Evolutionary conservation across 2,329 filamentous ascomycete species (phyloP).

Genomic region (Metarhizium guizhouense): DNA sequence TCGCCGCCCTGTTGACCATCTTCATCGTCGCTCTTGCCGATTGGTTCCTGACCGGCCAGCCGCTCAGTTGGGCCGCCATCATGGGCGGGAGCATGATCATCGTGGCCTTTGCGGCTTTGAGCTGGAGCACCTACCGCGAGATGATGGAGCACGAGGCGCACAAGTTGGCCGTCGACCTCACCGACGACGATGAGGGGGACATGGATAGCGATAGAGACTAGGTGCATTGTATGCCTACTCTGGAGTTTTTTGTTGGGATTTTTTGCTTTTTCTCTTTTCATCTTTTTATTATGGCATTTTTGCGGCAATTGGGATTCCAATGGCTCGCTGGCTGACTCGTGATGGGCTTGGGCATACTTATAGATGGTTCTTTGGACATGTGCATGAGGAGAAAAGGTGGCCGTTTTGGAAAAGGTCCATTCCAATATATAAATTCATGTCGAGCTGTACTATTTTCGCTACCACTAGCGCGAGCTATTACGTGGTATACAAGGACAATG

Average conservation of each 20-base stretch:
- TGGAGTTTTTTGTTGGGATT: conserved; percentile 36
- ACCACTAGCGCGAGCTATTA: no score
- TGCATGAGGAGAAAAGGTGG: no score
- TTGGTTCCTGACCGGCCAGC: conserved; percentile 73
- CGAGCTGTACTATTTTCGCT: no score
- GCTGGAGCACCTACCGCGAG: conserved; percentile 87
- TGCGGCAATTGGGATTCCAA: no score
- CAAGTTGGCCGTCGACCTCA: conserved; percentile 36
- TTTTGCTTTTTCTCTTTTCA: no score
- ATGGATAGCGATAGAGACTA: conserved; percentile 5
- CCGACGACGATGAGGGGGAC: conserved; percentile 38
- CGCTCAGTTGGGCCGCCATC: conserved; percentile 66
- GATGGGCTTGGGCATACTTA: no score
- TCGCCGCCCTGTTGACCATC: conserved; percentile 89
- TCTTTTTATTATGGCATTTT: no score
- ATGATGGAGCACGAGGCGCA: conserved; percentile 75
- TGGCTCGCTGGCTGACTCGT: no score
- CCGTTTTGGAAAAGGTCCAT: no score
- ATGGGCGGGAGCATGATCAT: conserved; percentile 82
- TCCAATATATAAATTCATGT: no score
- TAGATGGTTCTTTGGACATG: no score
- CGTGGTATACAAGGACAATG: no score
- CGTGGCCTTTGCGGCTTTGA: conserved; percentile 75
- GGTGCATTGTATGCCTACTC: background rate
- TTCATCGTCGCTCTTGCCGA: conserved; percentile 93